These are phyloP conservation scores for Lanmaoa pseudosensibilis DNA, from an alignment of 768 basidiomycete genomes.

Conservation along the genomic window DNA sequence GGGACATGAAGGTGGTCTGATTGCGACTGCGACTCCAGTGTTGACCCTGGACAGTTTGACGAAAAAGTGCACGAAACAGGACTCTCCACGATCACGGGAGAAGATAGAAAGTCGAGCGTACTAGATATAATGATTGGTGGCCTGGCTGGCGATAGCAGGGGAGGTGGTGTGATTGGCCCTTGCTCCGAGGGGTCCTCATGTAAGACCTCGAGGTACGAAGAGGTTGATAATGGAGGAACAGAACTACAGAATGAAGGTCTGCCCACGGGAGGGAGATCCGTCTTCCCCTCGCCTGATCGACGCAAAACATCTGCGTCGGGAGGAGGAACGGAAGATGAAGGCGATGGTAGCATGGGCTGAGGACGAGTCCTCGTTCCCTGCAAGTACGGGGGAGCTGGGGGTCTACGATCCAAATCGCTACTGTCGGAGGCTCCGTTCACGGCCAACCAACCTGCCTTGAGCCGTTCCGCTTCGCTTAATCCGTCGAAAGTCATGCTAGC, in stretches of 20 bases:
- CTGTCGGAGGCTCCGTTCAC: conserved; percentile 33
- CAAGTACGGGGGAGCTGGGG: neutral
- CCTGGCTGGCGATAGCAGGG: neutral
- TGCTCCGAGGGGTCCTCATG: conserved; percentile 31
- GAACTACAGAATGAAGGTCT: conserved; percentile 29
- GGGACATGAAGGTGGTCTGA: conserved; percentile 4
- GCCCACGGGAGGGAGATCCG: conserved; percentile 7
- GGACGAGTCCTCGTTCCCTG: neutral
- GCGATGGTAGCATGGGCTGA: neutral
- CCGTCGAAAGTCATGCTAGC: conserved; percentile 12
- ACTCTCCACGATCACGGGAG: conserved; percentile 19
- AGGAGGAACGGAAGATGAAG: conserved; percentile 4
- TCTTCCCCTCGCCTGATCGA: conserved; percentile 13
- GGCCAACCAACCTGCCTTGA: conserved; percentile 57
- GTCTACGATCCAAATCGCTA: conserved; percentile 24
- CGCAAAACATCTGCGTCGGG: neutral
- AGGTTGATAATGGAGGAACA: conserved; percentile 22
- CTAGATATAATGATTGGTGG: conserved; percentile 24
- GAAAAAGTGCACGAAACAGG: conserved; percentile 28
- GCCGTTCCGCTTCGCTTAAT: conserved; percentile 47
- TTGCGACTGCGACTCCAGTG: conserved; percentile 15
- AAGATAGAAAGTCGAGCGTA: conserved; percentile 4
- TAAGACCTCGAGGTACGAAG: conserved; percentile 29
- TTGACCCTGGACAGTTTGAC: conserved; percentile 17
- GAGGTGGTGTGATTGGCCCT: conserved; percentile 15